phyloP scores from a whole-genome alignment of 129 eudicot genomes.

The Ambrosia artemisiifolia region DNA sequence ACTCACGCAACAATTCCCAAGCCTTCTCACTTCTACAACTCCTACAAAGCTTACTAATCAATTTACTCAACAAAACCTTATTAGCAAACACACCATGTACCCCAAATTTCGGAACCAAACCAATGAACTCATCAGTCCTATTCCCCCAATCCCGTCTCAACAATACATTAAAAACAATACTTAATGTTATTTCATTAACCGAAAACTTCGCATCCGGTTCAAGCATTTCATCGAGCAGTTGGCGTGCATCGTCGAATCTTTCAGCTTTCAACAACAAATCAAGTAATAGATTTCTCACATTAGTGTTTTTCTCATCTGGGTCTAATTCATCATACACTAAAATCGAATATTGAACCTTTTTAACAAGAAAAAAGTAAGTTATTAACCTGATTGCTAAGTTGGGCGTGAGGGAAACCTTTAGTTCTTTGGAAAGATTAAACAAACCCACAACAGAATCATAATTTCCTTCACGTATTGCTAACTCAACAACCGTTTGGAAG shows the following conservation, averaged over 20 bases:
- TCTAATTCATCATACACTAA: constrained; percentile 39
- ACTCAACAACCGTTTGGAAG: constrained; percentile 61
- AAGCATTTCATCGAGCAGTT: constrained; percentile 77
- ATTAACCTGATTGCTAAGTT: constrained; percentile 49
- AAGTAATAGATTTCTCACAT: constrained; percentile 31
- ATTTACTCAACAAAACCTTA: constrained; percentile 36
- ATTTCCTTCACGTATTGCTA: constrained; percentile 39
- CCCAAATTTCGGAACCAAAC: constrained; percentile 38
- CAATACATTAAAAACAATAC: constrained; percentile 34
- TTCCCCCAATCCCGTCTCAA: constrained; percentile 37
- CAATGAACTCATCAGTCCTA: constrained; percentile 40
- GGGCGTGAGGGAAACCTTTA: constrained; percentile 30
- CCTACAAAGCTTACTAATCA: constrained; percentile 48
- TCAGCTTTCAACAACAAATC: constrained; percentile 31
- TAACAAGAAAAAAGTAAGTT: constrained; percentile 33
- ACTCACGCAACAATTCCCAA: constrained; percentile 51
- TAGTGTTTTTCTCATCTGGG: constrained; percentile 24
- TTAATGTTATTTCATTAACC: constrained; percentile 29
- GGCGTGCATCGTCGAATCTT: constrained; percentile 44
- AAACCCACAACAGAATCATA: constrained; percentile 23
- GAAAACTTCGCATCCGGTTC: constrained; percentile 18
- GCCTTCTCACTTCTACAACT: constrained; percentile 36
- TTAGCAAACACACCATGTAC: constrained; percentile 41
- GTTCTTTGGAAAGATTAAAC: constrained; percentile 39
- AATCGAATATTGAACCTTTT: constrained; percentile 38